phyloP scores from a whole-genome alignment of 1,139 yeast species.

The Pichiaceae sp. region DNA sequence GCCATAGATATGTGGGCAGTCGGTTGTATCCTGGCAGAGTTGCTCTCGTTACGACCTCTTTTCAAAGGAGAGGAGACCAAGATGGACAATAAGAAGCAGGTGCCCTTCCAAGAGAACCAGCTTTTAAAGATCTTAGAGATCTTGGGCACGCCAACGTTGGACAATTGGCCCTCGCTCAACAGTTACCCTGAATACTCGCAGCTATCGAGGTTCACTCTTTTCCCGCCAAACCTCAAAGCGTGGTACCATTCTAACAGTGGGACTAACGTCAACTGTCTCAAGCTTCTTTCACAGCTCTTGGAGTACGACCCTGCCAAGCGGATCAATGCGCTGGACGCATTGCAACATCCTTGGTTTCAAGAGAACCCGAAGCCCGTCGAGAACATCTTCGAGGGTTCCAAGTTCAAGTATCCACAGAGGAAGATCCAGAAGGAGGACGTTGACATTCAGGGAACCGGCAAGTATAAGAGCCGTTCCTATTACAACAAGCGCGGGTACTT shows the following conservation, averaged over 20 bases:
- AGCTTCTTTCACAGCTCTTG: conserved; percentile 54
- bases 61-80: conserved; percentile 98
- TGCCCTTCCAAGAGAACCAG: conserved; percentile 92
- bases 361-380: conserved; percentile 54
- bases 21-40: conserved; percentile 92
- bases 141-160: conserved; percentile 74
- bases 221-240: conserved; percentile 59
- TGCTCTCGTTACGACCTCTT: conserved; percentile 80
- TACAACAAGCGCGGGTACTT: neutral
- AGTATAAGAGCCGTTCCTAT: conserved; percentile 1
- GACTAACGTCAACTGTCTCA: conserved; percentile 57
- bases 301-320: conserved; percentile 82
- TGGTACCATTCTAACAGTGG: conserved; percentile 88
- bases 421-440: conserved; percentile 73
- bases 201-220: conserved; percentile 53
- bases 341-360: conserved; percentile 72
- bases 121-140: conserved; percentile 84
- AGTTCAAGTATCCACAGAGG: conserved; percentile 59
- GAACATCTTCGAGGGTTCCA: conserved; percentile 62
- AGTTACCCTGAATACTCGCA: conserved; percentile 81
- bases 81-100: conserved; percentile 84
- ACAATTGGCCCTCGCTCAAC: conserved; percentile 68
- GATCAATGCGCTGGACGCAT: conserved; percentile 65
- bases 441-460: conserved; percentile 37
- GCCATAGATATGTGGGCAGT: conserved; percentile 96